Conservation (phyloP, 148 eudicot species). For the Camellia lanceoleosa region DNA sequence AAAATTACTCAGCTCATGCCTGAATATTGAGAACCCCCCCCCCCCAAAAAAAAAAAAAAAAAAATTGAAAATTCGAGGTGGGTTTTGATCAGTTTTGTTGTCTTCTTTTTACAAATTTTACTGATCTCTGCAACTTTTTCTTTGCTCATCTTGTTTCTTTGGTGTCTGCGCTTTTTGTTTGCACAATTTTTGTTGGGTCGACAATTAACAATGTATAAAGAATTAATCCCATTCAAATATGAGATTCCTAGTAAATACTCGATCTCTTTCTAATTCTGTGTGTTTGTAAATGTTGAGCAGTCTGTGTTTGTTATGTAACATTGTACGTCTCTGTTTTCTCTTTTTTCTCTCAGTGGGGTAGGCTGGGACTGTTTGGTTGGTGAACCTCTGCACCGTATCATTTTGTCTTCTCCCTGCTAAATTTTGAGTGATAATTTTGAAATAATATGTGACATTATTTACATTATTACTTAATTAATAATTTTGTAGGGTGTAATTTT, state of each 20-base stretch:
- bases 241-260: background rate
- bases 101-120: background rate
- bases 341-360: too few species aligned
- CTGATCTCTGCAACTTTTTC: background rate
- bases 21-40: conserved; percentile 35
- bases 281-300: background rate
- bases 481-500: too few species aligned
- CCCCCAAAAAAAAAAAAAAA: too few species aligned
- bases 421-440: too few species aligned
- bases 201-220: conserved; percentile 14
- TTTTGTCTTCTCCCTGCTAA: too few species aligned
- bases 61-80: background rate
- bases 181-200: background rate
- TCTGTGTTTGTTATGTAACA: background rate
- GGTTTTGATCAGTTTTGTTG: background rate
- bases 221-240: conserved; percentile 14
- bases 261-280: too few species aligned
- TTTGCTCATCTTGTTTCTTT: too few species aligned
- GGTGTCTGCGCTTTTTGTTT: background rate
- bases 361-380: too few species aligned
- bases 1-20: conserved; percentile 58
- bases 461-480: too few species aligned
- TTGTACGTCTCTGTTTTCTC: too few species aligned
- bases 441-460: too few species aligned
- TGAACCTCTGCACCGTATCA: too few species aligned